These are phyloP conservation scores for Brassica carinata DNA, from an alignment of 345 rosid genomes.

Conservation along the genomic window DNA sequence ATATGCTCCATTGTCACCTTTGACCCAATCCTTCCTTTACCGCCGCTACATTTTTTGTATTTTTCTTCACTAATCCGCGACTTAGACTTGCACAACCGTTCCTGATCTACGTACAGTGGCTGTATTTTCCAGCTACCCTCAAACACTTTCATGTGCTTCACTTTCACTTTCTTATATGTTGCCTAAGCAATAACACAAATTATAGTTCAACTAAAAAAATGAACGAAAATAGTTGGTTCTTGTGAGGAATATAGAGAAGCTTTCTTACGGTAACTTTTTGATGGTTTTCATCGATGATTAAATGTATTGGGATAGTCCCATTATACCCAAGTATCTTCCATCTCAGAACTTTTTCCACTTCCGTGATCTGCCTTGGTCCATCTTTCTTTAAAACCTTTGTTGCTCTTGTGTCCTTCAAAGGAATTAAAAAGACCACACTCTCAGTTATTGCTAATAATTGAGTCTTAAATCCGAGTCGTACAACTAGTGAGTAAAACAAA, in stretches of 20 bases:
- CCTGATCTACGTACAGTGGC: constrained; percentile 59
- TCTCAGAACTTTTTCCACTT: constrained; percentile 62
- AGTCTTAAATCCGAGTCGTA: neutral
- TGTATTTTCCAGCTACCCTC: constrained; percentile 83
- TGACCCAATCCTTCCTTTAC: constrained; percentile 76
- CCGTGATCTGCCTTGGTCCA: constrained; percentile 73
- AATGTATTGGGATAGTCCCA: constrained; percentile 63
- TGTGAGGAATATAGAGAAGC: neutral
- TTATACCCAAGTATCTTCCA: constrained; percentile 83
- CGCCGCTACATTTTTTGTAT: constrained; percentile 56
- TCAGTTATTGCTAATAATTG: neutral
- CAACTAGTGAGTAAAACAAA: constrained; percentile 2
- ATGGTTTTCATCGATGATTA: constrained; percentile 73
- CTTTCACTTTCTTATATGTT: constrained; percentile 70
- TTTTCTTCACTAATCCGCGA: constrained; percentile 63
- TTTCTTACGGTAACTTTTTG: constrained; percentile 53
- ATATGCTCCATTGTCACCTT: constrained; percentile 70
- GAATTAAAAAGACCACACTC: neutral
- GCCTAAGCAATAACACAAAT: constrained; percentile 43
- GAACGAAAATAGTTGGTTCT: neutral
- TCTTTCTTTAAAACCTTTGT: constrained; percentile 65
- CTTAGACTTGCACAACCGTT: constrained; percentile 56
- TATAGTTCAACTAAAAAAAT: neutral
- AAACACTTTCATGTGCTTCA: constrained; percentile 68
- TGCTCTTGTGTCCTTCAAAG: constrained; percentile 58